Conservation (phyloP, 768 basidiomycete species). For the Boletus fagicola region DNA sequence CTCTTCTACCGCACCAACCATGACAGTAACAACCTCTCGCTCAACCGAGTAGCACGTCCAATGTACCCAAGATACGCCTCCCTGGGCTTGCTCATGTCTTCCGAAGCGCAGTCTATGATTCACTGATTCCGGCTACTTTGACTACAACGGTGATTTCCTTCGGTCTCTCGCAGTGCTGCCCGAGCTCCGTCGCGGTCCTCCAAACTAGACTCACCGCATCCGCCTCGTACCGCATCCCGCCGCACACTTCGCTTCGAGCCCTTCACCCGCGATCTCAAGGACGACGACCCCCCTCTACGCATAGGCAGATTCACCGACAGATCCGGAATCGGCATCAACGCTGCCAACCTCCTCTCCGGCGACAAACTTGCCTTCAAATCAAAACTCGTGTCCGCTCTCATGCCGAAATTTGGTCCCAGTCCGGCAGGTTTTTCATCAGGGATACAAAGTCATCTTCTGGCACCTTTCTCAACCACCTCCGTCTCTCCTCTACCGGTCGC, state of each 20-base stretch:
- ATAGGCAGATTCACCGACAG: slow-evolving; percentile 95
- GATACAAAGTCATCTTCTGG: slow-evolving; percentile 90
- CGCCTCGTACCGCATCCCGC: slow-evolving; percentile 89
- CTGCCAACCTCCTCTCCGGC: slow-evolving; percentile 64
- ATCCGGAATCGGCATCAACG: slow-evolving; percentile 61
- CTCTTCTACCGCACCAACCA: no score
- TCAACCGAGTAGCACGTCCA: no score
- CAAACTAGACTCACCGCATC: slow-evolving; percentile 62
- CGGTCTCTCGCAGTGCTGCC: slow-evolving; percentile 22
- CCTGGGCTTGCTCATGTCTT: no score
- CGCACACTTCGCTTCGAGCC: slow-evolving; percentile 91
- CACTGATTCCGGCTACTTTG: no score
- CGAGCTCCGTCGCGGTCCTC: slow-evolving; percentile 22
- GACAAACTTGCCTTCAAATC: slow-evolving; percentile 92
- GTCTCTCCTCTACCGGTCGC: slow-evolving; percentile 78
- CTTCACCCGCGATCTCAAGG: slow-evolving; percentile 78
- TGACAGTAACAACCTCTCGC: no score
- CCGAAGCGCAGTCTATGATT: no score
- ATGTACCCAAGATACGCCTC: no score
- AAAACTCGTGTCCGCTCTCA: slow-evolving; percentile 95
- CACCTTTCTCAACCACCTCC: slow-evolving; percentile 93
- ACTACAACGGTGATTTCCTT: no score
- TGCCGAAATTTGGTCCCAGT: slow-evolving; percentile 89
- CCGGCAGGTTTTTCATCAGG: slow-evolving; percentile 74
- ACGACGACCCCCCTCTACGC: slow-evolving; percentile 68